A percentile compares a stretch with the other conserved stretches of the same genome.
Conservation (phyloP, 805 yeast genomes). For the Candida vartiovaarae region DNA sequence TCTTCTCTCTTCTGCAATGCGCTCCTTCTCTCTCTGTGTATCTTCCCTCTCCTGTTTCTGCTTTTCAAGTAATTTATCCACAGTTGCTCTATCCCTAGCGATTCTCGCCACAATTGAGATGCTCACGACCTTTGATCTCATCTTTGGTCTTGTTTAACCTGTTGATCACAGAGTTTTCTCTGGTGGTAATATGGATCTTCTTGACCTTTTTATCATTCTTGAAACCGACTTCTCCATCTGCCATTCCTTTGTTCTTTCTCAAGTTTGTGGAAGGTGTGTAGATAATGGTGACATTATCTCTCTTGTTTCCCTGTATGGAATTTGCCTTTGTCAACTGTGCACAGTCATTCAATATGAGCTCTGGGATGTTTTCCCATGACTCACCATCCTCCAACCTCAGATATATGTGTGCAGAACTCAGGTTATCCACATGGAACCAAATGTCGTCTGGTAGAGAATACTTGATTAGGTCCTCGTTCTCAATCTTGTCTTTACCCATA, state of each 20-base stretch:
- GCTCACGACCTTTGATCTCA: conserved; percentile 35
- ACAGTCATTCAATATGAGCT: conserved; percentile 44
- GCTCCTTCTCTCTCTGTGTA: conserved; percentile 29
- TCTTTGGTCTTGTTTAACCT: conserved; percentile 56
- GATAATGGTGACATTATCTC: conserved; percentile 56
- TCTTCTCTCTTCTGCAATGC: conserved; percentile 31
- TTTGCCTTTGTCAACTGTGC: conserved; percentile 73
- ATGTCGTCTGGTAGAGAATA: conserved; percentile 59
- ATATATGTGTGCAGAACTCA: conserved; percentile 74
- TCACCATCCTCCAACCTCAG: conserved; percentile 45
- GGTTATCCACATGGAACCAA: conserved; percentile 79
- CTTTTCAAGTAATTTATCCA: conserved; percentile 14
- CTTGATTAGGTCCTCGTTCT: conserved; percentile 55
- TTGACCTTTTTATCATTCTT: conserved; percentile 49
- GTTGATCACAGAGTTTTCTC: conserved; percentile 55
- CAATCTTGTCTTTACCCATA: conserved; percentile 71
- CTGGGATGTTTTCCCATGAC: conserved; percentile 42
- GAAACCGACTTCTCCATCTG: conserved; percentile 72
- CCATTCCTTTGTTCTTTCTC: conserved; percentile 64
- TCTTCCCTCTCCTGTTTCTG: conserved; percentile 21
- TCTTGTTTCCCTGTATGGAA: conserved; percentile 69
- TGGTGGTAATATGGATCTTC: conserved; percentile 43
- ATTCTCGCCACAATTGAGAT: conserved; percentile 29
- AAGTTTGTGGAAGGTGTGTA: conserved; percentile 72
- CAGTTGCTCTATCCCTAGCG: conserved; percentile 32